Evolutionary conservation across 495 filamentous ascomycete genomes (phyloP).

Genomic region (Talaromyces proteolyticus): DNA sequence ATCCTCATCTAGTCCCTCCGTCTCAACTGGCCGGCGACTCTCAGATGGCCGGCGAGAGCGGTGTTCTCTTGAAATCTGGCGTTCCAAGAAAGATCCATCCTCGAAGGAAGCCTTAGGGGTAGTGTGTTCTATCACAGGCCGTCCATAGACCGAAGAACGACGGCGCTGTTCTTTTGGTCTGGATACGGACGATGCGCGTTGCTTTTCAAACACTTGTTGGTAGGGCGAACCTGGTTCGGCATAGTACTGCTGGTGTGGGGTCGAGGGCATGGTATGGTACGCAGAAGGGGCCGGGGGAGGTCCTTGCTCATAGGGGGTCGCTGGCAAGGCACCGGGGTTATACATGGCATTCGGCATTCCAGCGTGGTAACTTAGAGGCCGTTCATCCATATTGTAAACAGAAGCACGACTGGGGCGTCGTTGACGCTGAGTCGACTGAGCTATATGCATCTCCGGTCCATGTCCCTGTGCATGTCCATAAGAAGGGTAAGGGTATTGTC

Average conservation of each 20-base stretch:
- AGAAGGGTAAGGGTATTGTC: constrained; percentile 16
- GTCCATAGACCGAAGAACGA: constrained; percentile 28
- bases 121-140: constrained; percentile 22
- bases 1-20: constrained; percentile 32
- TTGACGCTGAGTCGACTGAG: constrained; percentile 18
- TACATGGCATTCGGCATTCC: constrained; percentile 30
- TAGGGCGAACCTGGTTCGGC: constrained; percentile 17
- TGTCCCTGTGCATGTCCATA: too few relatives aligned
- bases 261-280: constrained; percentile 20
- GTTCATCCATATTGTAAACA: constrained; percentile 26
- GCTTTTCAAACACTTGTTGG: constrained; percentile 12
- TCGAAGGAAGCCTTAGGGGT: constrained; percentile 18
- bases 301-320: constrained; percentile 25
- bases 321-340: constrained; percentile 15
- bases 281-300: constrained; percentile 32
- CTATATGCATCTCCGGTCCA: constrained; percentile 2
- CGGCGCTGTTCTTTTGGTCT: constrained; percentile 24
- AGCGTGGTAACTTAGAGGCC: constrained; percentile 41
- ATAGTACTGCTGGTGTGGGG: constrained; percentile 18
- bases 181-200: constrained; percentile 28
- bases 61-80: constrained; percentile 18
- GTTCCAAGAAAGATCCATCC: constrained; percentile 21
- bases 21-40: constrained; percentile 7
- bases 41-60: constrained; percentile 16
- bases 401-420: constrained; percentile 23